Base-by-base conservation (phyloP, 2,329 filamentous ascomycete genomes). In the Scleromitrula shiraiana region DNA sequence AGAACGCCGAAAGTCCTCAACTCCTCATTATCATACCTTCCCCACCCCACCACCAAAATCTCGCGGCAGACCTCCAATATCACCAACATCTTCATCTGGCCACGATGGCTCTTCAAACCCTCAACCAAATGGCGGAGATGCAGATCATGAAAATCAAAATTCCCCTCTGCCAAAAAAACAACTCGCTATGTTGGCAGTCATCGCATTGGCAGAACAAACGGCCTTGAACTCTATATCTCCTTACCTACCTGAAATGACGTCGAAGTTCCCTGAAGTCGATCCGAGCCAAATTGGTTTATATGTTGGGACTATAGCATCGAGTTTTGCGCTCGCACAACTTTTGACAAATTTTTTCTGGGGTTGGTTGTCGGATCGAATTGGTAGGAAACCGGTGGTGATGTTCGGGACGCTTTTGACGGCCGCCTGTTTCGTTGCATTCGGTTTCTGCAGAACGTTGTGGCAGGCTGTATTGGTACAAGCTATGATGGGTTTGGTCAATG, bases 221-320 rank as follows among this genome's bases (percentile, higher is more conserved):
- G 93, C 93, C 0, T 77, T 98, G 62, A 98, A 98, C 67, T 95
- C 89, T 19, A 96, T 98, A 61, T 86, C 85, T 9, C 93, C 93
- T 1, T 98, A 98, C 66, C 78, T 98, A 2, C 93, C 93, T 0
- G 80, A 89, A 58, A 97, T 98, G 91, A 83, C 90, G 1, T 78
- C 80, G 19, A 82, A 80, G 1, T 97, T 97, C 64, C 85, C 88
- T 1, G 87, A 87, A 53, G 83, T 96, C 17, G 76, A 84, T 17
- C 68, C 75, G 2, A 74, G 72, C 5, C 72, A 89, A 58, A 83
- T 85, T 26, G 93, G 91, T 1, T 64, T 97, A 35, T 97, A 95
- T 63, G 89, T 97, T 0, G 93, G 93, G 12, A 73, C 89, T 39
- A 83, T 97, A 40, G 93, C 91, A 1, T 95, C 88, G 7, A 78